phyloP scores from a whole-genome alignment of 495 filamentous ascomycete species.

The Aspergillus bertholletiae region DNA sequence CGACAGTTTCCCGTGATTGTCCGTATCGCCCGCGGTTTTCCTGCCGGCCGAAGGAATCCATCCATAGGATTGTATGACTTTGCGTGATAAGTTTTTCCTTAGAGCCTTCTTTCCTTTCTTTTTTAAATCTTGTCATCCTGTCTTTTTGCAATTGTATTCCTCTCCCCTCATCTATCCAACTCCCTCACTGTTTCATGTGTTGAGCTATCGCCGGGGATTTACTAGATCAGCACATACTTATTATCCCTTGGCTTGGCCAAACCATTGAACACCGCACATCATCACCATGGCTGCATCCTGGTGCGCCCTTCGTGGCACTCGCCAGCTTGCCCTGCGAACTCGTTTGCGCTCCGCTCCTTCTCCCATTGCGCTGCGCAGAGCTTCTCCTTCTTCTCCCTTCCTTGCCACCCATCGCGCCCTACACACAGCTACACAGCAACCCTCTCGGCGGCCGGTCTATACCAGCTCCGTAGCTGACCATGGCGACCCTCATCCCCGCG shows the following conservation, averaged over 20 bases:
- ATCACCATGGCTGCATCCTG: constrained; percentile 42
- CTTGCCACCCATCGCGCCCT: constrained; percentile 24
- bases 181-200: background rate
- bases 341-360: constrained; percentile 28
- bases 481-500: constrained; percentile 40
- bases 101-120: background rate
- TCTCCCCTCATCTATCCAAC: constrained; percentile 24
- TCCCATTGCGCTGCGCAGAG: constrained; percentile 27
- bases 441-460: constrained; percentile 34
- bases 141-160: constrained; percentile 8
- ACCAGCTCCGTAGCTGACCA: constrained; percentile 40
- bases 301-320: constrained; percentile 40
- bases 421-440: constrained; percentile 23
- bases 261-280: constrained; percentile 4
- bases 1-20: constrained; percentile 14
- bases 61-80: background rate
- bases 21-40: constrained; percentile 16
- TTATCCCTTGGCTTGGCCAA: constrained; percentile 1
- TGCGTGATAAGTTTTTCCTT: background rate
- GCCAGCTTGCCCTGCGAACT: constrained; percentile 40
- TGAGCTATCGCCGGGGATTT: background rate
- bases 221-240: background rate
- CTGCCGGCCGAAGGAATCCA: background rate
- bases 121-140: background rate
- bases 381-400: constrained; percentile 26